Percentiles rank a stretch among this genome's conserved stretches.
phyloP scores from a whole-genome alignment of 352 stramenopile genomes.

The Phytophthora europaea region DNA sequence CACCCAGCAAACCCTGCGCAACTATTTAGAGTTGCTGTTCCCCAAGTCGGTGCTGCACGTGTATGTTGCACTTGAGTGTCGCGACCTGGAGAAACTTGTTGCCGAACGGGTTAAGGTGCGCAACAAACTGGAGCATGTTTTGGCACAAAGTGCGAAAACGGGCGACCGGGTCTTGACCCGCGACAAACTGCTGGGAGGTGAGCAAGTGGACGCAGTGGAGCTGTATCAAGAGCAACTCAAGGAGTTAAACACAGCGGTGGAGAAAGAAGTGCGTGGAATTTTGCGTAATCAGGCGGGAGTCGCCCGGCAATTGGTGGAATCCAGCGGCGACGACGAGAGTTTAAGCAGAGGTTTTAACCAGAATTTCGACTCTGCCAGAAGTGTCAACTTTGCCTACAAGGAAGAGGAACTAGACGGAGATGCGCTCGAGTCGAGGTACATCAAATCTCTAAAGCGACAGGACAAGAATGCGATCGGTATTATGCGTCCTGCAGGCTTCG shows the following conservation, averaged over 20 bases:
- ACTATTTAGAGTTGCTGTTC: conserved; percentile 83
- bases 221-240: conserved; percentile 77
- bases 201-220: conserved; percentile 78
- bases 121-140: conserved; percentile 72
- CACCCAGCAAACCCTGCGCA: conserved; percentile 80
- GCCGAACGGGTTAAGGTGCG: conserved; percentile 72
- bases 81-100: conserved; percentile 80
- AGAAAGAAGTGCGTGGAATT: conserved; percentile 81
- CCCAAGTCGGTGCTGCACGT: conserved; percentile 74
- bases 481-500: conserved; percentile 81
- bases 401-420: conserved; percentile 48
- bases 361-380: conserved; percentile 36
- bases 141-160: conserved; percentile 69
- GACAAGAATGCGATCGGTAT: conserved; percentile 57
- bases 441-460: conserved; percentile 55
- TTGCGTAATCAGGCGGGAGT: conserved; percentile 71
- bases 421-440: conserved; percentile 67
- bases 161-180: conserved; percentile 65
- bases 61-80: conserved; percentile 82
- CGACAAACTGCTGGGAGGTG: conserved; percentile 48
- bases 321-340: conserved; percentile 49
- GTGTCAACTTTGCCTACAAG: conserved; percentile 40
- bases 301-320: conserved; percentile 67
- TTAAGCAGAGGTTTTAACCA: conserved; percentile 20
- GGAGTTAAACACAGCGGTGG: conserved; percentile 75